A percentile compares a stretch with the other conserved stretches of the same genome.
These are phyloP conservation scores for Mortierella claussenii DNA, from an alignment of 192 early-diverging fungal species.

Conservation along the genomic window DNA sequence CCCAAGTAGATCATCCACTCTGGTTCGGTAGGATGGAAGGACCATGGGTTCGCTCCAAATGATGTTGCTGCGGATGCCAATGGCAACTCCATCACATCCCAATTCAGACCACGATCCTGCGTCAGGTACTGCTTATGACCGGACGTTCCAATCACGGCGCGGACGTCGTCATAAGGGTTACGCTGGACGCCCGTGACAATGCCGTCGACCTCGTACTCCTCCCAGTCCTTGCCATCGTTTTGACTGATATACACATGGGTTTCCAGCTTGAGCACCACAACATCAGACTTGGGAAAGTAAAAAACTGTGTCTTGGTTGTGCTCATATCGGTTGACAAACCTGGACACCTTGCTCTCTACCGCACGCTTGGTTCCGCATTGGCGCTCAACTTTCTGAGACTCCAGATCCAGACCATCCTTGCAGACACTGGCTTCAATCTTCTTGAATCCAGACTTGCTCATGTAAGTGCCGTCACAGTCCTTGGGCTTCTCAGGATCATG, in stretches of 20 bases:
- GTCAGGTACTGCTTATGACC: constrained; percentile 65
- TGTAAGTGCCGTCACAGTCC: constrained; percentile 74
- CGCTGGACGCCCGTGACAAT: constrained; percentile 65
- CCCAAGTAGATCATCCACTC: constrained; percentile 88
- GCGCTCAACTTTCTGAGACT: constrained; percentile 66
- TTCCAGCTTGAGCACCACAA: constrained; percentile 63
- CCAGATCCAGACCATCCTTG: constrained; percentile 74
- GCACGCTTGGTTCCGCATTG: constrained; percentile 71
- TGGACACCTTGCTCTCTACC: constrained; percentile 34
- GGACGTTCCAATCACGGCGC: constrained; percentile 69
- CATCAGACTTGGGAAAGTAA: constrained; percentile 51
- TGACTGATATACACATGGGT: constrained; percentile 64
- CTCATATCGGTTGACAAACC: constrained; percentile 35
- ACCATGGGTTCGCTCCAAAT: constrained; percentile 62
- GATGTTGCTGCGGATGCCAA: constrained; percentile 67
- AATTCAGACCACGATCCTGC: constrained; percentile 66
- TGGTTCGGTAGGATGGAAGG: constrained; percentile 85
- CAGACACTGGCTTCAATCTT: constrained; percentile 82
- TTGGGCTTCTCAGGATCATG: constrained; percentile 81
- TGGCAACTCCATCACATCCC: constrained; percentile 67
- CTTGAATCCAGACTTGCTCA: constrained; percentile 83
- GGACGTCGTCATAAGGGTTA: constrained; percentile 69
- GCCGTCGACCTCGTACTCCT: constrained; percentile 35
- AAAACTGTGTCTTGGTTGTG: constrained; percentile 22
- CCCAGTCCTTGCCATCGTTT: constrained; percentile 75